Evolutionary conservation across 176 grass and related monocot genomes (phyloP).

Genomic region (maize (Zea mays)): DNA sequence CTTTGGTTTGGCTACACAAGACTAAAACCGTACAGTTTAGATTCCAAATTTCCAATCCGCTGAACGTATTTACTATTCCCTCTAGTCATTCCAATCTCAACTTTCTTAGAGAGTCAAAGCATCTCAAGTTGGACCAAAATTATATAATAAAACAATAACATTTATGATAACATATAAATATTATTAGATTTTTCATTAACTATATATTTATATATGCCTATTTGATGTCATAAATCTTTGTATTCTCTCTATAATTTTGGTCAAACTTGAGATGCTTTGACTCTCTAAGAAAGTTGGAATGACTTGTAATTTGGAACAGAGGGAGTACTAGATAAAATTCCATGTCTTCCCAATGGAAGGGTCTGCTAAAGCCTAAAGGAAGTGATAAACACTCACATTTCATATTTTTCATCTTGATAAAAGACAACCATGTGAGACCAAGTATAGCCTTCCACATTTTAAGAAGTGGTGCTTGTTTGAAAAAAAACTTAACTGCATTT

Average conservation of each 20-base stretch:
- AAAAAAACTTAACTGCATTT: not conserved
- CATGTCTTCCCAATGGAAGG: not conserved
- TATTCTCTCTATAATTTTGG: too few relatives aligned
- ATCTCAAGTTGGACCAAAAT: too few relatives aligned
- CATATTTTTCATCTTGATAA: slow-evolving; percentile 5
- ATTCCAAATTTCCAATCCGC: not conserved
- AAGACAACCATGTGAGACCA: not conserved
- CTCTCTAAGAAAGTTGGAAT: too few relatives aligned
- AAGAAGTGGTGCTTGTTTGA: not conserved
- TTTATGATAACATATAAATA: too few relatives aligned
- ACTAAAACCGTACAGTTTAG: not conserved
- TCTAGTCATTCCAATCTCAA: too few relatives aligned
- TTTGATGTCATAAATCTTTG: too few relatives aligned
- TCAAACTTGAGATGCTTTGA: too few relatives aligned
- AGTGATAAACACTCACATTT: not conserved
- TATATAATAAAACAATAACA: too few relatives aligned
- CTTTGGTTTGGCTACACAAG: not conserved
- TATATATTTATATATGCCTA: too few relatives aligned
- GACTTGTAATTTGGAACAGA: too few relatives aligned
- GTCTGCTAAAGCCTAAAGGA: not conserved
- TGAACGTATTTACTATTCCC: not conserved
- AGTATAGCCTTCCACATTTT: not conserved
- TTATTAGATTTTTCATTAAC: too few relatives aligned
- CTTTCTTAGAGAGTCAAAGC: too few relatives aligned
- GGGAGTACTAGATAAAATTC: not conserved